These are phyloP conservation scores for Talaromyces adpressus DNA, from an alignment of 495 filamentous ascomycete species.

Conservation along the genomic window DNA sequence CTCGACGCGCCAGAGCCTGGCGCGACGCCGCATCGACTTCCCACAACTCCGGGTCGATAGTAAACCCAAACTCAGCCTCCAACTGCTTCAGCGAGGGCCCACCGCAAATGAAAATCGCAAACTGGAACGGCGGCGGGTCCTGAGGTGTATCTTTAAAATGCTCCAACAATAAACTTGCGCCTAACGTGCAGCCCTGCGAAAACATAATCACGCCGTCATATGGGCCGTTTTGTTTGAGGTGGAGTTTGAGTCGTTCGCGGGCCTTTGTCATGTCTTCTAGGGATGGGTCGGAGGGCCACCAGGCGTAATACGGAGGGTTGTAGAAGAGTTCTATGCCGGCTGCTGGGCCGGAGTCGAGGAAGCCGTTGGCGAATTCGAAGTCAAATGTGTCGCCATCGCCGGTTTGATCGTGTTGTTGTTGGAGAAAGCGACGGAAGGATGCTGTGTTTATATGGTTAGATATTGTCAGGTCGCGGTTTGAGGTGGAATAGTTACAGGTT, in stretches of 20 bases:
- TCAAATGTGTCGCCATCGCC: conserved; percentile 21
- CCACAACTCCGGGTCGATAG: conserved; percentile 34
- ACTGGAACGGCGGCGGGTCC: conserved; percentile 44
- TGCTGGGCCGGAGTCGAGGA: conserved; percentile 34
- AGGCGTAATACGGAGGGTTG: conserved; percentile 41
- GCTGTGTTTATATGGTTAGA: conserved; percentile 21
- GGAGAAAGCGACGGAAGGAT: conserved; percentile 31
- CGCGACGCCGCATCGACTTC: conserved; percentile 25
- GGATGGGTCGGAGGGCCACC: conserved; percentile 24
- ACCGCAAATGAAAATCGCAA: conserved; percentile 55
- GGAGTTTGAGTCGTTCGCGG: conserved; percentile 38
- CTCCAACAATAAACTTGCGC: conserved; percentile 35
- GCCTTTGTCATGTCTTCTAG: conserved; percentile 23
- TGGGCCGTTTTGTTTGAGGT: conserved; percentile 43
- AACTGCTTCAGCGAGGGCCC: conserved; percentile 41
- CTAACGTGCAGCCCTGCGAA: conserved; percentile 51
- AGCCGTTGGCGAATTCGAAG: conserved; percentile 54
- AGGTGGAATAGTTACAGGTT: conserved; percentile 30
- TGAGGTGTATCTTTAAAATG: conserved; percentile 28
- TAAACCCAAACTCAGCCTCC: conserved; percentile 40
- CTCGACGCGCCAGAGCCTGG: conserved; percentile 22
- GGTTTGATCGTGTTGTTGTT: conserved; percentile 5
- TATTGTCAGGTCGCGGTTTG: neutral
- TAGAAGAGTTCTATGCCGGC: conserved; percentile 49
- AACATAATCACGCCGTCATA: conserved; percentile 57